Percentiles rank a stretch among this genome's conserved stretches.
These are phyloP conservation scores for Tuber borchii DNA, from an alignment of 495 filamentous ascomycete genomes.

Conservation along the genomic window DNA sequence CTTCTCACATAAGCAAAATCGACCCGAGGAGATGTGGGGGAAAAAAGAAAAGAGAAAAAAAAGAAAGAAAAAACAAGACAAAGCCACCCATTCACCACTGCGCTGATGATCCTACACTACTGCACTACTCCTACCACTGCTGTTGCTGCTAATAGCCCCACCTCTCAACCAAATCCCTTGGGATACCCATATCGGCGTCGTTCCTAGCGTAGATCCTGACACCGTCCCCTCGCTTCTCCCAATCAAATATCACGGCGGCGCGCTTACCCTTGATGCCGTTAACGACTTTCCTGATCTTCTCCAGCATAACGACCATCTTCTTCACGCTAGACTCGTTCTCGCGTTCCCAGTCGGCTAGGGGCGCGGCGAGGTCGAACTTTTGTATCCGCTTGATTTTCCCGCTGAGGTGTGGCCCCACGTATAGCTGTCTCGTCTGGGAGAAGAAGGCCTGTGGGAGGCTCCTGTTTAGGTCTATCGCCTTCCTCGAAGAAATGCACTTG, in stretches of 20 bases:
- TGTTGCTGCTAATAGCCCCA: slow-evolving; percentile 16
- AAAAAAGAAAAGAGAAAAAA: neutral
- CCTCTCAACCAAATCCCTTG: slow-evolving; percentile 28
- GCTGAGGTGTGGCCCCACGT: slow-evolving; percentile 17
- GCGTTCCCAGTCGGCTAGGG: slow-evolving; percentile 21
- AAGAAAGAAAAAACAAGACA: neutral
- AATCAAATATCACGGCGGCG: slow-evolving; percentile 17
- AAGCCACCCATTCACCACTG: neutral
- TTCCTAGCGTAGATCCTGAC: slow-evolving; percentile 21
- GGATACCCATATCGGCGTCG: slow-evolving; percentile 9
- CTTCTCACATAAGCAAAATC: slow-evolving; percentile 4
- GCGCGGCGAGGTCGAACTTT: slow-evolving; percentile 22
- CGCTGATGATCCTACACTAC: too few species aligned
- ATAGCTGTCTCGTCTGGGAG: slow-evolving; percentile 28
- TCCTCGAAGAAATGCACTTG: slow-evolving; percentile 14
- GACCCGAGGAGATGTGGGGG: neutral
- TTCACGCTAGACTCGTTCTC: slow-evolving; percentile 23
- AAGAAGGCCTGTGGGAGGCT: slow-evolving; percentile 33
- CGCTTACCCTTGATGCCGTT: slow-evolving; percentile 23
- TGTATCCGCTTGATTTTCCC: slow-evolving; percentile 20
- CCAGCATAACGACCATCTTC: slow-evolving; percentile 17
- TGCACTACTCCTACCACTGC: neutral
- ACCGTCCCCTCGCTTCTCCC: slow-evolving; percentile 17
- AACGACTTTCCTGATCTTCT: slow-evolving; percentile 11
- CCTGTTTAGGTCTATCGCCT: slow-evolving; percentile 10